Evolutionary conservation across 78 protist species (phyloP).

Genomic region (Dictyostelium brefeldianum): DNA sequence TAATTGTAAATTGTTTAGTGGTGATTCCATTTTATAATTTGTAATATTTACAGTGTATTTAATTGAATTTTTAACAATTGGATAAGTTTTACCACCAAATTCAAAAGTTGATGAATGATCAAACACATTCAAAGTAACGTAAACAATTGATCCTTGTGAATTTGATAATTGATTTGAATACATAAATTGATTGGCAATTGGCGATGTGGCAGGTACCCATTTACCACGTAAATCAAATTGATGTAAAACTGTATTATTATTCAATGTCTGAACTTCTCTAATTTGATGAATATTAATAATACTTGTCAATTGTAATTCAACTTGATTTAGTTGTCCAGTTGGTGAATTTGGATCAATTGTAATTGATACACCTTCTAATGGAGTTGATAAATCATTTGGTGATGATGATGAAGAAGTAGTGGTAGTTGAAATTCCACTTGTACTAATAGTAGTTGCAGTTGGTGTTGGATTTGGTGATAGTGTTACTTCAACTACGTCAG

Average conservation of each 20-base stretch:
- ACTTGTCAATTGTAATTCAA: not conserved
- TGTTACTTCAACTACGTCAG: not conserved
- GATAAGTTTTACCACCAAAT: conserved; percentile 5
- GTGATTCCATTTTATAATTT: not conserved
- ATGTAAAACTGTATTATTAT: not conserved
- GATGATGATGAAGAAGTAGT: not conserved
- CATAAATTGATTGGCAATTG: not conserved
- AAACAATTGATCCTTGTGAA: not conserved
- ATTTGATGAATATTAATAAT: conserved; percentile 1
- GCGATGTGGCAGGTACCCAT: not conserved
- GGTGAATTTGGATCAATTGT: not conserved
- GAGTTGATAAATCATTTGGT: not conserved
- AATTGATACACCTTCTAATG: conserved; percentile 11
- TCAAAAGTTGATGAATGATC: not conserved
- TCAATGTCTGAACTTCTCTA: not conserved
- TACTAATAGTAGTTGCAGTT: not conserved
- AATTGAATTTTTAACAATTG: not conserved
- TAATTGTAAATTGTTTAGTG: not conserved
- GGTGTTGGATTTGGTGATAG: not conserved
- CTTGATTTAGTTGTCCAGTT: not conserved
- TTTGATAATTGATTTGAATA: not conserved
- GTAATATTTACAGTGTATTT: conserved; percentile 6
- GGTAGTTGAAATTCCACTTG: not conserved
- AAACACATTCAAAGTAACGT: not conserved
- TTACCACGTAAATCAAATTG: not conserved